Evolutionary conservation across 2,329 filamentous ascomycete species (phyloP).

Genomic region (Cladophialophora immunda): DNA sequence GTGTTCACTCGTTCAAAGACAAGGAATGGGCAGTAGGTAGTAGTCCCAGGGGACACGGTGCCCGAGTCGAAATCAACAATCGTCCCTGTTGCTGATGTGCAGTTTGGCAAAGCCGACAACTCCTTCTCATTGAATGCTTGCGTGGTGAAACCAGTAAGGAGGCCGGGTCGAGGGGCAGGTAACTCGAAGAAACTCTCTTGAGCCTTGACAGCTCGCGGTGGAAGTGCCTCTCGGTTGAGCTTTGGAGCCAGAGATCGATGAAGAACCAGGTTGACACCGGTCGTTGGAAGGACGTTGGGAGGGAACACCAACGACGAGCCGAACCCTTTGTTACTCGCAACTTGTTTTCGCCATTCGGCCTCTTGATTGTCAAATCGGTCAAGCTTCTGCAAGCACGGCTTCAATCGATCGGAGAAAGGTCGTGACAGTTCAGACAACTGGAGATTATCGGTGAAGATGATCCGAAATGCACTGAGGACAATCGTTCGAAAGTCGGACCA

Average conservation of each 20-base stretch:
- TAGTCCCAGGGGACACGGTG: slow-evolving; percentile 31
- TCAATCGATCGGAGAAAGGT: slow-evolving; percentile 29
- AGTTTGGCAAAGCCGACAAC: slow-evolving; percentile 33
- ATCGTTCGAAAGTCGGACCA: slow-evolving; percentile 38
- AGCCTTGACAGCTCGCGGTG: slow-evolving; percentile 31
- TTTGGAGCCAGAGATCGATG: slow-evolving; percentile 34
- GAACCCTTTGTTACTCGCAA: slow-evolving; percentile 34
- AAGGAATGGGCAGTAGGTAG: slow-evolving; percentile 35
- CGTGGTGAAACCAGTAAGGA: slow-evolving; percentile 37
- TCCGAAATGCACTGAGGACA: slow-evolving; percentile 37
- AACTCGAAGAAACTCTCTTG: slow-evolving; percentile 38
- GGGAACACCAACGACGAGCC: slow-evolving; percentile 38
- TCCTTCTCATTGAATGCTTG: slow-evolving; percentile 36
- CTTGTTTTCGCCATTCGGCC: slow-evolving; percentile 33
- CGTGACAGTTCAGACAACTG: slow-evolving; percentile 30
- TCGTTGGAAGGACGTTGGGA: slow-evolving; percentile 35
- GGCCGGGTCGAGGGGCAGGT: slow-evolving; percentile 35
- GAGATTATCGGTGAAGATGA: slow-evolving; percentile 25
- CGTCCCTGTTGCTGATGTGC: slow-evolving; percentile 33
- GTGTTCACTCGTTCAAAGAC: slow-evolving; percentile 37
- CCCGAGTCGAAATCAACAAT: slow-evolving; percentile 36
- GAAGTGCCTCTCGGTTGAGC: slow-evolving; percentile 36
- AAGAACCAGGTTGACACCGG: slow-evolving; percentile 17
- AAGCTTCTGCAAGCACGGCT: slow-evolving; percentile 26
- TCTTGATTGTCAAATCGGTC: slow-evolving; percentile 31